These are phyloP conservation scores for Talaromyces verruculosus DNA, from an alignment of 2,329 filamentous ascomycete species.

Conservation along the genomic window DNA sequence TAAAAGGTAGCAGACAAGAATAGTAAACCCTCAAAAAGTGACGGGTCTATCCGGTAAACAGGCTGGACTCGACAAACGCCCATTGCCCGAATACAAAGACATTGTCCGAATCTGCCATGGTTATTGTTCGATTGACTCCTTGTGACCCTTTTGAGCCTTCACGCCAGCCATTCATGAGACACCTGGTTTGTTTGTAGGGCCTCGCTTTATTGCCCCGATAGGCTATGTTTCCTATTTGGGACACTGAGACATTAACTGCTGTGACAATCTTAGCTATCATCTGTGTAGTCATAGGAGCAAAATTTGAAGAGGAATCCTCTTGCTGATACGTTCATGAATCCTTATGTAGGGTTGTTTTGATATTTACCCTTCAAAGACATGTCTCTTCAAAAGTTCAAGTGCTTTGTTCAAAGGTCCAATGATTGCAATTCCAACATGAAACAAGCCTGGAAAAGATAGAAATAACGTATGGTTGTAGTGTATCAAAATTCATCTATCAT, in stretches of 20 bases:
- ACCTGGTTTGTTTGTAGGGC: neutral
- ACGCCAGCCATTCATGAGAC: neutral
- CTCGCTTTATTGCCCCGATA: neutral
- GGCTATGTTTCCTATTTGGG: neutral
- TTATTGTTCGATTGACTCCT: neutral
- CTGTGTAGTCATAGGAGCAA: neutral
- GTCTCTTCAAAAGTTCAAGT: neutral
- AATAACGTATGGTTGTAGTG: neutral
- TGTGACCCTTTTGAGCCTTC: neutral
- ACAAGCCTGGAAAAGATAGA: neutral
- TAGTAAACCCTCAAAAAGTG: neutral
- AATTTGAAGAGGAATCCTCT: neutral
- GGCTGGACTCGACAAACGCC: neutral
- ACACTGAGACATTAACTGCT: neutral
- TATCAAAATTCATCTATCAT: neutral
- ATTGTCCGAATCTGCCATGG: neutral
- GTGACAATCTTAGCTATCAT: neutral
- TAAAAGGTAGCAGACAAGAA: neutral
- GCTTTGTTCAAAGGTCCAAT: neutral
- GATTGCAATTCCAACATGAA: neutral
- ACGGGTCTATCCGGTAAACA: neutral
- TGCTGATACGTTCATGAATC: neutral
- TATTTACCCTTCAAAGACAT: neutral
- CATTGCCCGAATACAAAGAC: neutral
- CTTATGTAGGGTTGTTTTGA: neutral